Conservation (phyloP, 2,329 filamentous ascomycete species). For the Pyrenochaeta sp. region DNA sequence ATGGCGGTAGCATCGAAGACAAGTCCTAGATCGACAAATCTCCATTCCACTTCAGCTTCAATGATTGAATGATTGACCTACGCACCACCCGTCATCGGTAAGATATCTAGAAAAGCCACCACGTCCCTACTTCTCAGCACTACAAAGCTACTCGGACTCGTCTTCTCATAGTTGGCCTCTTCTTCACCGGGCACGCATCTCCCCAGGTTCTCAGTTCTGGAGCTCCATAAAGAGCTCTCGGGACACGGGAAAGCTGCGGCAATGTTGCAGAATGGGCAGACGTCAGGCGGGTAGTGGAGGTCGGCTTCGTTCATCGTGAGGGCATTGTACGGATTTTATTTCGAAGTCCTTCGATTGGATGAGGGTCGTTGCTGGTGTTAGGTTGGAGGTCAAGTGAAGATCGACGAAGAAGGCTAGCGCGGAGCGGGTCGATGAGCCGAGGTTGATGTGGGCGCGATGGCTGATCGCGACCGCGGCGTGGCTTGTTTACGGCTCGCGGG, state of each 20-base stretch:
- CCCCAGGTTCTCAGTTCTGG: constrained; percentile 17
- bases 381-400: background rate
- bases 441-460: constrained; percentile 12
- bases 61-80: background rate
- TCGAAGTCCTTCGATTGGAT: background rate
- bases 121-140: constrained; percentile 80
- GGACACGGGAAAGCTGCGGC: constrained; percentile 57
- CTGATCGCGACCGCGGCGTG: constrained; percentile 9
- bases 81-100: constrained; percentile 78
- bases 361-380: constrained; percentile 2
- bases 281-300: constrained; percentile 51
- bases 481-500: constrained; percentile 9
- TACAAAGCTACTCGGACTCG: constrained; percentile 60
- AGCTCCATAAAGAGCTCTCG: constrained; percentile 11
- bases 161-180: constrained; percentile 36
- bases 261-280: constrained; percentile 68
- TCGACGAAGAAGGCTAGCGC: constrained; percentile 15
- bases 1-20: background rate
- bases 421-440: constrained; percentile 9
- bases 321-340: background rate
- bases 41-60: background rate
- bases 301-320: constrained; percentile 42
- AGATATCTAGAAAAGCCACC: constrained; percentile 91
- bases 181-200: constrained; percentile 36
- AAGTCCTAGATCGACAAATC: background rate